Evolutionary conservation across 31 red algal genomes (phyloP), one percentile per base, ranked within the genome.

Genomic region (Bonnemaisonia californica): DNA sequence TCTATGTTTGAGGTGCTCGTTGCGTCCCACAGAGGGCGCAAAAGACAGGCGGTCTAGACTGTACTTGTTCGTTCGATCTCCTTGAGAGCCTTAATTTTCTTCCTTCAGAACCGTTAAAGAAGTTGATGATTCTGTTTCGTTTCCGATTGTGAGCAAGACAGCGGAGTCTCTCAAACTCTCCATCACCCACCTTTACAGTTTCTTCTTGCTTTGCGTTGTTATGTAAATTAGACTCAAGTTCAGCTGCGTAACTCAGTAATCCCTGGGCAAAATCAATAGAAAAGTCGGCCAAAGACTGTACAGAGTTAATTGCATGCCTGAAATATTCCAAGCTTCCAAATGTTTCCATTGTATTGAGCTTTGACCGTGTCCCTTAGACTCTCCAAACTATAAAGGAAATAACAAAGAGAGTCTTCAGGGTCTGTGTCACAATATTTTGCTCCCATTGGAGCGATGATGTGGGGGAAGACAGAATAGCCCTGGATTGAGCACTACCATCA

Each of bases 401-500:
- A 26, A 64, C 60, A 28, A 28, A 28, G 9, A 24, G 12, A 11
- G 12, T 64, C 26, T 64, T 64, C 16, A 64, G 29, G 26, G 60
- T 64, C 24, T 64, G 26, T 64, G 19, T 24, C 19, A 64, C 26
- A 27, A 64, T 28, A 11, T 28, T 64, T 28, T 64, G 60, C 29
- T 64, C 26, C 60, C 60, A 64, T 64, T 16, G 19, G 24, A 64
- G 26, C 12, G 60, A 26, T 64, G 60, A 64, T 16, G 60, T 16
- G 9, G 60, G 26, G 26, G 19, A 64, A 26, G 9, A 26, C 24
- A 64, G 60, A 64, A 64, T 64, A 9, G 60, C 60, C 24, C 60
- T 64, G 60, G 60, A 13, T 26, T 64, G 60, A 64, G 60, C 60
- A 27, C 26, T 64, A 64, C 60, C 60, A 28, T 64, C 60, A 13